A percentile compares a stretch with the other conserved stretches of the same genome.
Conservation (phyloP, 257 asterid species). For the Prunella vulgaris region DNA sequence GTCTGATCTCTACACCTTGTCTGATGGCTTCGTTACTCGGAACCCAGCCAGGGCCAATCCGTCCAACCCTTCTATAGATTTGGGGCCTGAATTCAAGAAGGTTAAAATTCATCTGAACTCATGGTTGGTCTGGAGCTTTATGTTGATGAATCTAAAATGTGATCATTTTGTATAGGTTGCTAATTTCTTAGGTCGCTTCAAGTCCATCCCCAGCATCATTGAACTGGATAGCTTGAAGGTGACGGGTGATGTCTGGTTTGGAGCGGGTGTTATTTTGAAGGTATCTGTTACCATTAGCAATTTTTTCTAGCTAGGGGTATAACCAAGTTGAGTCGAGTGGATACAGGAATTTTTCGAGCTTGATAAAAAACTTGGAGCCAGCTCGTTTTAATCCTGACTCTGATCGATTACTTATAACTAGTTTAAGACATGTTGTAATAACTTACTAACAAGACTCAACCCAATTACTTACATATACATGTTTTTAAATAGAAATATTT, state of each 20-base stretch:
- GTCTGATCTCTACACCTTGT: slow-evolving; percentile 94
- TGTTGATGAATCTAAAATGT: background rate
- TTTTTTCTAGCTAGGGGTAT: background rate
- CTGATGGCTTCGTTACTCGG: slow-evolving; percentile 75
- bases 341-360: background rate
- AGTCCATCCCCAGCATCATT: slow-evolving; percentile 93
- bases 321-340: background rate
- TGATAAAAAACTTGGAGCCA: background rate
- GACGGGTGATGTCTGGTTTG: slow-evolving; percentile 87
- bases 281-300: slow-evolving; percentile 27
- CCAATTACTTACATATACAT: background rate
- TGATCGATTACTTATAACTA: background rate
- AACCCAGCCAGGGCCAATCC: slow-evolving; percentile 81
- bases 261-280: slow-evolving; percentile 72
- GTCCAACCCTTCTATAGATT: slow-evolving; percentile 77
- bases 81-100: slow-evolving; percentile 99
- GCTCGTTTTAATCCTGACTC: background rate
- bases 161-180: slow-evolving; percentile 48
- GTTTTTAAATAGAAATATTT: background rate
- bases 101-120: slow-evolving; percentile 31
- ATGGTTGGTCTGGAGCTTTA: background rate
- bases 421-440: background rate
- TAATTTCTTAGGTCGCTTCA: slow-evolving; percentile 72
- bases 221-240: slow-evolving; percentile 90
- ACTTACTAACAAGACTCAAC: background rate